Base-by-base conservation (phyloP, 257 asterid species). In the Osmanthus fragrans region DNA sequence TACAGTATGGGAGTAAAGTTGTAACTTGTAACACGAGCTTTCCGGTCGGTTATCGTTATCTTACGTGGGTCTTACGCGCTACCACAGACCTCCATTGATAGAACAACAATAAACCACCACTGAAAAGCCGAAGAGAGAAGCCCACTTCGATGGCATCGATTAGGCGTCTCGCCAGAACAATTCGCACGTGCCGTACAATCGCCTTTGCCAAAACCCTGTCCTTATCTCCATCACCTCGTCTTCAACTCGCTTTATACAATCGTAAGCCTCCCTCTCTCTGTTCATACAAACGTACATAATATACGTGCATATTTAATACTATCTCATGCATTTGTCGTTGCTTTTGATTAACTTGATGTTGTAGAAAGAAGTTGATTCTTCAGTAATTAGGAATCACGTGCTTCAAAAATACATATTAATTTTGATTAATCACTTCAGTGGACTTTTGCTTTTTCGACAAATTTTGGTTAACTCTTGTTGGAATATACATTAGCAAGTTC, bases 101-200 rank as follows among this genome's bases (percentile, higher is more conserved):
- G 11, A 37, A 7, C 42, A 8, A 7, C 11, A 0, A 37, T 37
- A 37, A 37, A 54, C 77, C 71, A 63, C 76, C 76, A 72, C 80
- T 73, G 77, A 3, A 51, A 18, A 19, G 23, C 49, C 49, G 49
- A n/a, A 49, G 12, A 19, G 34, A 65, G 67, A 39, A 32, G 74
- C 34, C 19, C 25, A 1, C 10, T 60, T 60, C 67, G 32, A 88
- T 88, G 93, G 86, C 90, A 77, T 85, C 88, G 16, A 74, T 86
- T 72, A 78, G 83, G 85, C 96, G 89, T 51, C 88, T 90, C 63
- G 84, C 84, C 1, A 84, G 80, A 66, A 40, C 85, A 7, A 76
- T 88, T 64, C 81, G 82, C 76, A 32, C 84, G 34, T 63, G 66
- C 78, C 97, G 90, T 34, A 74, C 86, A 33, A 42, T 83, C 80